phyloP scores from a whole-genome alignment of 2,329 filamentous ascomycete genomes.

The Arthrobotrys entomopaga region DNA sequence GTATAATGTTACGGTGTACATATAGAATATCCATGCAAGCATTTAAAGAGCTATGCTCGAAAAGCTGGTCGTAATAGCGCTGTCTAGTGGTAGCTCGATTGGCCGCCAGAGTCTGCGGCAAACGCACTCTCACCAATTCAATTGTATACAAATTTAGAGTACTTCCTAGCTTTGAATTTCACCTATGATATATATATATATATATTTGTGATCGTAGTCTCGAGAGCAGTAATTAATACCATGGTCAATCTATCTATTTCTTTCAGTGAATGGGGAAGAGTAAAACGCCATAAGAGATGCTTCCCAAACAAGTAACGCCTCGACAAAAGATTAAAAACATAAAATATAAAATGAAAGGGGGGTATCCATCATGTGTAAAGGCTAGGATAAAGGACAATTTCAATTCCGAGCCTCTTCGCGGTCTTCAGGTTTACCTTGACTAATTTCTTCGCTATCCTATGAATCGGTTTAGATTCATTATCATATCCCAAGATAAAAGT shows the following conservation, averaged over 20 bases:
- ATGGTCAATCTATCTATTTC: background rate
- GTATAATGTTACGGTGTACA: constrained; percentile 4
- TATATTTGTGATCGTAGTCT: background rate
- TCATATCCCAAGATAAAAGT: too few species aligned
- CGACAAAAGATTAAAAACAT: constrained; percentile 3
- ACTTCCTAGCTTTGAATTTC: background rate
- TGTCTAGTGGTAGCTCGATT: too few species aligned
- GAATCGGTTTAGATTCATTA: too few species aligned
- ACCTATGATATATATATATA: too few species aligned
- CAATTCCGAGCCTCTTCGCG: background rate
- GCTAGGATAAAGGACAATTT: constrained; percentile 10
- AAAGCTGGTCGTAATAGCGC: too few species aligned
- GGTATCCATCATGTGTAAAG: constrained; percentile 47
- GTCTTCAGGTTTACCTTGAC: background rate
- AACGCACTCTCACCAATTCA: too few species aligned
- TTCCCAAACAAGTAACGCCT: constrained; percentile 39
- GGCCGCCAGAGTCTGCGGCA: too few species aligned
- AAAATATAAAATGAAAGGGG: constrained; percentile 28
- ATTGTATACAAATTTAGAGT: too few species aligned
- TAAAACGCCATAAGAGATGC: constrained; percentile 45
- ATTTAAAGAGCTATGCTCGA: background rate
- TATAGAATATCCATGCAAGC: constrained; percentile 15
- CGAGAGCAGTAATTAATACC: background rate
- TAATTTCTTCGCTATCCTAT: background rate
- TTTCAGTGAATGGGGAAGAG: constrained; percentile 1